phyloP scores from a whole-genome alignment of 164 flowering plant genomes.

The Euptelea pleiosperma region DNA sequence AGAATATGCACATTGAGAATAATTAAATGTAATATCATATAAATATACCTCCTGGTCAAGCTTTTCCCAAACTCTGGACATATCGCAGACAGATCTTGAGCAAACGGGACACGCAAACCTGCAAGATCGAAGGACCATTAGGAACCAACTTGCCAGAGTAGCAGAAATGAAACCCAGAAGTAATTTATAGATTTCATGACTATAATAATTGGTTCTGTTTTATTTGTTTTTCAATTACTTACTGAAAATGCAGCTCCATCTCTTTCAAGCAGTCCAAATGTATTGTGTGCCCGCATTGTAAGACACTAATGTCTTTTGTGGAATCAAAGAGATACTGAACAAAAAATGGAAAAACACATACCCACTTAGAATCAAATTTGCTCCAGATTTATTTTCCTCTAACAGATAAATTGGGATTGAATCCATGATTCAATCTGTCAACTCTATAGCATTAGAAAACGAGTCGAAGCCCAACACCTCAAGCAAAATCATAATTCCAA shows the following conservation, averaged over 20 bases:
- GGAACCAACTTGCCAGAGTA: background rate
- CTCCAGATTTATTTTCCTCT: no score
- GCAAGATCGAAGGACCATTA: constrained; percentile 16
- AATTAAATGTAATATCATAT: background rate
- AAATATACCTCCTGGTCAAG: constrained; percentile 66
- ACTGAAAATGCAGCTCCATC: constrained; percentile 69
- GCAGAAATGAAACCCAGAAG: background rate
- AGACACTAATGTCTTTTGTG: constrained; percentile 54
- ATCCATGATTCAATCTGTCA: no score
- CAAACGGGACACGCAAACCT: constrained; percentile 86
- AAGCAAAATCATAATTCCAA: background rate
- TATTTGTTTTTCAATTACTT: constrained; percentile 13
- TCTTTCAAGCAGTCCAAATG: constrained; percentile 77
- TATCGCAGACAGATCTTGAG: constrained; percentile 70
- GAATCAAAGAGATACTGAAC: constrained; percentile 86
- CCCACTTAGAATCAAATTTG: background rate
- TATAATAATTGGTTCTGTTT: background rate
- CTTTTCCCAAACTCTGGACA: constrained; percentile 66
- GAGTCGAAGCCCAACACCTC: no score
- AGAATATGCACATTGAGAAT: background rate
- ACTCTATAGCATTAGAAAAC: no score
- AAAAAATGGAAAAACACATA: background rate
- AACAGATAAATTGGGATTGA: no score
- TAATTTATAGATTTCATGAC: background rate
- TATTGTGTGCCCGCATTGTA: constrained; percentile 79